phyloP scores from a whole-genome alignment of 2,329 filamentous ascomycete genomes.

The Pochonia chlamydosporia region DNA sequence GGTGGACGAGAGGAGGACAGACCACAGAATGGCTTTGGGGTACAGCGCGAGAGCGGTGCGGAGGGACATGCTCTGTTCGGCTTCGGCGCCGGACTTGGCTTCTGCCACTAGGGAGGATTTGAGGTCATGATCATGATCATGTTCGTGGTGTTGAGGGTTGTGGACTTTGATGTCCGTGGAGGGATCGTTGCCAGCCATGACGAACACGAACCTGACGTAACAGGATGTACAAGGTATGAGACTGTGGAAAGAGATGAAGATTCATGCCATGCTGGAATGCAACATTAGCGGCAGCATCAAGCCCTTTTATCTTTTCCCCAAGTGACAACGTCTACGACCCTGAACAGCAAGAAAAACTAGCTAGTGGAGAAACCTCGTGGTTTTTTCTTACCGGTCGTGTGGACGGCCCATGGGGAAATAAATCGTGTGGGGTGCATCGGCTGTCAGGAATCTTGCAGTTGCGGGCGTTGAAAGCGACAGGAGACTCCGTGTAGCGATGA shows the following conservation, averaged over 20 bases:
- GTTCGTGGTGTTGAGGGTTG: background rate
- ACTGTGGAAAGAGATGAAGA: too few relatives aligned
- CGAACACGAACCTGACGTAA: background rate
- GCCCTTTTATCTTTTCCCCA: background rate
- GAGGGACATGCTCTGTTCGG: slow-evolving; percentile 36
- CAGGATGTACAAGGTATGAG: background rate
- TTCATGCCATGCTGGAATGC: background rate
- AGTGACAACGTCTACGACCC: too few relatives aligned
- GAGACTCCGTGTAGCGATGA: slow-evolving; percentile 1
- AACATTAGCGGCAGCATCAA: background rate
- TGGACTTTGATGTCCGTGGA: background rate
- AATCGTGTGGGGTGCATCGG: too few relatives aligned
- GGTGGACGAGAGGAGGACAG: slow-evolving; percentile 36
- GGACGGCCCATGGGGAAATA: slow-evolving; percentile 1
- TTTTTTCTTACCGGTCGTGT: too few relatives aligned
- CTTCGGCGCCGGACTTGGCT: slow-evolving; percentile 33
- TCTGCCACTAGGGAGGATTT: slow-evolving; percentile 25
- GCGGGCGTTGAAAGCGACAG: background rate
- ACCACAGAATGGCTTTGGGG: slow-evolving; percentile 43
- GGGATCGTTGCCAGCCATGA: slow-evolving; percentile 17
- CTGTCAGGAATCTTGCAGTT: too few relatives aligned
- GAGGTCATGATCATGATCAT: slow-evolving; percentile 21
- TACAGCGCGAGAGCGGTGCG: slow-evolving; percentile 34
- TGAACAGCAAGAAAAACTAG: too few relatives aligned
- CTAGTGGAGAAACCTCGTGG: slow-evolving; percentile 2